phyloP scores from a whole-genome alignment of 2,329 filamentous ascomycete species.

The Colletotrichum lentis region DNA sequence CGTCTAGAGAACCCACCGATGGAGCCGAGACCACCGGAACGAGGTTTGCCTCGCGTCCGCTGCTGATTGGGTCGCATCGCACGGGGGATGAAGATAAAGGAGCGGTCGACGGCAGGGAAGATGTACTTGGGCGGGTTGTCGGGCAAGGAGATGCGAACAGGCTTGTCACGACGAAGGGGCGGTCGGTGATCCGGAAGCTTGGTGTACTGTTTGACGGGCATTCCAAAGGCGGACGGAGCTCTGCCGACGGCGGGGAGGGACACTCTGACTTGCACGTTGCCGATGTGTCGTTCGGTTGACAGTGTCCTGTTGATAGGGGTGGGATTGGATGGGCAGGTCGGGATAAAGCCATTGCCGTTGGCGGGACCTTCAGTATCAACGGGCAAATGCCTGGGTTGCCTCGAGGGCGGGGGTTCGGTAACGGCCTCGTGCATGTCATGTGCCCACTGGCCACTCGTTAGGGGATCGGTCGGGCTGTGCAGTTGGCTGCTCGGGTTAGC shows the following conservation, averaged over 20 bases:
- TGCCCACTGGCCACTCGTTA: constrained; percentile 81
- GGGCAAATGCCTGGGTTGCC: constrained; percentile 54
- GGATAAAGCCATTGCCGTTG: constrained; percentile 64
- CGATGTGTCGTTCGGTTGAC: constrained; percentile 83
- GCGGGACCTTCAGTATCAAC: constrained; percentile 57
- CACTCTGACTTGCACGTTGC: constrained; percentile 85
- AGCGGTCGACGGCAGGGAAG: constrained; percentile 87
- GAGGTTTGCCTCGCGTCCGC: constrained; percentile 76
- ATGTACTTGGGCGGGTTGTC: constrained; percentile 83
- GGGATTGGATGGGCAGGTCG: constrained; percentile 65
- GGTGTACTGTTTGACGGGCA: constrained; percentile 89
- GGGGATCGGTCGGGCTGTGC: constrained; percentile 64
- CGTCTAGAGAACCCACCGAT: constrained; percentile 75
- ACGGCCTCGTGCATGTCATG: constrained; percentile 91
- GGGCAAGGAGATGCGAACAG: constrained; percentile 91
- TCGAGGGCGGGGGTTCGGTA: constrained; percentile 54
- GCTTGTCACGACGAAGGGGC: constrained; percentile 92
- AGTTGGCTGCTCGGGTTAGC: constrained; percentile 48
- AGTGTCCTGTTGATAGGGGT: constrained; percentile 77
- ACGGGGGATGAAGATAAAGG: constrained; percentile 97
- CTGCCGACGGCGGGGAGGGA: constrained; percentile 76
- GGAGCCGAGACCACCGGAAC: constrained; percentile 74
- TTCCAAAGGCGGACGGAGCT: constrained; percentile 73
- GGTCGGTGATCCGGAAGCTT: constrained; percentile 94
- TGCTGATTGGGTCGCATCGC: constrained; percentile 94